Evolutionary conservation across 192 early-diverging fungal genomes (phyloP).

Genomic region (Coemansia sp.): DNA sequence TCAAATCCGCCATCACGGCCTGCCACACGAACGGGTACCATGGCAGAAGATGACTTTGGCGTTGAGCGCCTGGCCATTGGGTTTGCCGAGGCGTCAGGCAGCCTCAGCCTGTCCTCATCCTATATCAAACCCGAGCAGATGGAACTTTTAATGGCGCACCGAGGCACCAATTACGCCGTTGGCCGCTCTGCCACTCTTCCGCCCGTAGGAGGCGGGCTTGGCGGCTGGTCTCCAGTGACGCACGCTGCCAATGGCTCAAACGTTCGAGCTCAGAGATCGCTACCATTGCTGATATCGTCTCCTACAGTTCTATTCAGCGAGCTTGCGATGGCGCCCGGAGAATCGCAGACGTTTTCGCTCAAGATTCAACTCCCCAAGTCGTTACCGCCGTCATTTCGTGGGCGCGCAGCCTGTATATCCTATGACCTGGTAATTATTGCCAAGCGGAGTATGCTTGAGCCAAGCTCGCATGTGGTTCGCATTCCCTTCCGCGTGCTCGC

Average conservation of each 20-base stretch:
- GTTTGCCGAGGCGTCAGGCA: slow-evolving; percentile 48
- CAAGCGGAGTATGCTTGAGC: slow-evolving; percentile 52
- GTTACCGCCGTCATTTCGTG: slow-evolving; percentile 53
- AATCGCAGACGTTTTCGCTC: slow-evolving; percentile 53
- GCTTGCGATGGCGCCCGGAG: slow-evolving; percentile 44
- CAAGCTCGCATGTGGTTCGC: slow-evolving; percentile 30
- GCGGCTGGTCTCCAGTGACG: slow-evolving; percentile 31
- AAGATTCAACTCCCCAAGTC: slow-evolving; percentile 34
- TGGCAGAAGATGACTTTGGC: slow-evolving; percentile 20
- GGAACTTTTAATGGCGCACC: slow-evolving; percentile 35
- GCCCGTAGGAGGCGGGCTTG: slow-evolving; percentile 46
- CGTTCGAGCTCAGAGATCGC: slow-evolving; percentile 27
- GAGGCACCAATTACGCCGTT: slow-evolving; percentile 22
- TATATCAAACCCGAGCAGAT: slow-evolving; percentile 53
- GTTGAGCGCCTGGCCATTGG: slow-evolving; percentile 49
- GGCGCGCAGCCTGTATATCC: slow-evolving; percentile 34
- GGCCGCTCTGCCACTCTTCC: slow-evolving; percentile 4
- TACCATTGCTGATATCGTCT: slow-evolving; percentile 39
- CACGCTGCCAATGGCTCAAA: background rate
- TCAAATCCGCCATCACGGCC: slow-evolving; percentile 27
- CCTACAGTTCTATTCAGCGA: slow-evolving; percentile 54
- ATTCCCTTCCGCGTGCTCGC: slow-evolving; percentile 52
- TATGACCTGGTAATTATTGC: slow-evolving; percentile 53
- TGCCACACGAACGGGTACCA: slow-evolving; percentile 15
- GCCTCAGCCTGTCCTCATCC: slow-evolving; percentile 29